Conservation (phyloP, 768 basidiomycete genomes). For the Termitomyces sp. region DNA sequence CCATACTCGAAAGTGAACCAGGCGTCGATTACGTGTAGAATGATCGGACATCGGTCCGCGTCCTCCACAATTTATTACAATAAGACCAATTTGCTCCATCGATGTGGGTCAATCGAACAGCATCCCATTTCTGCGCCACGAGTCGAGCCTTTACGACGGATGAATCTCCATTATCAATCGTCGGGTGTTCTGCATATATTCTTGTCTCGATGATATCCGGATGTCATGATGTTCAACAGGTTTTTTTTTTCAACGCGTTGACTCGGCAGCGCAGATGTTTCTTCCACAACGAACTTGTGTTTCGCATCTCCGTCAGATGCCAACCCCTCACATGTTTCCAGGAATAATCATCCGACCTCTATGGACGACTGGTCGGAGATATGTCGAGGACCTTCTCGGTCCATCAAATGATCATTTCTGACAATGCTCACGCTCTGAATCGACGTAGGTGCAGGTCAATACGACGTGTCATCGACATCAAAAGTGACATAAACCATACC, state of each 20-base stretch:
- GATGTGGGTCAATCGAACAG: too few species aligned
- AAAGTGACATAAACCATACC: too few species aligned
- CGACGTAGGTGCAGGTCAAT: too few species aligned
- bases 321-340: neutral
- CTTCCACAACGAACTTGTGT: neutral
- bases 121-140: neutral
- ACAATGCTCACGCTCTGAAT: too few species aligned
- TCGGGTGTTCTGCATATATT: neutral
- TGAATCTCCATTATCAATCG: neutral
- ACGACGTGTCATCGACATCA: too few species aligned
- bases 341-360: neutral
- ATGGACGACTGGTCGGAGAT: neutral
- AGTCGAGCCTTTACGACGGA: neutral
- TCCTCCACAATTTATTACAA: too few species aligned
- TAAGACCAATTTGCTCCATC: too few species aligned
- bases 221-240: too few species aligned
- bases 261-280: neutral
- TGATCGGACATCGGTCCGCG: too few species aligned
- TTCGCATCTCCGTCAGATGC: neutral
- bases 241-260: neutral
- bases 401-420: neutral
- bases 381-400: neutral
- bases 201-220: neutral
- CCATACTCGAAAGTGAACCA: too few species aligned
- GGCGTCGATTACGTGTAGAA: too few species aligned